Evolutionary conservation across 2,329 filamentous ascomycete species (phyloP), one percentile per base, ranked within the genome.

Genomic region (Fusarium musae): DNA sequence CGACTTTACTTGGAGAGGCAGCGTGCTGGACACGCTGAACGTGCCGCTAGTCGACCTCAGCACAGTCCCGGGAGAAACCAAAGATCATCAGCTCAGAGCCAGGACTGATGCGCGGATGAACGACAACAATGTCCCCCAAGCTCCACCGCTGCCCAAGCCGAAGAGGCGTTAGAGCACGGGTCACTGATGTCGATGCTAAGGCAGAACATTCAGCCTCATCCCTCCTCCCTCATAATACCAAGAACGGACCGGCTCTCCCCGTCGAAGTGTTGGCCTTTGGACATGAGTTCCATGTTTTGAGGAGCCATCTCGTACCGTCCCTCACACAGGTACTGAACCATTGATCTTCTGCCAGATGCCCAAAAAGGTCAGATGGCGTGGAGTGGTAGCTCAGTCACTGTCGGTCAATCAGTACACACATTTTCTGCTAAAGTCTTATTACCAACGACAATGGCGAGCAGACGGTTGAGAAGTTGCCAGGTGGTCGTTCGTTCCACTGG

Each of bases 21-120:
- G 8, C 39, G 3, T 3, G 3, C 21, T n/a, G 21, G 21, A 42
- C 13, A 0, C 0, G 21, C 1, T 42, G 39, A 42, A n/a, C 21
- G 1, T 1, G 21, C 13, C 40, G 40, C 40, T 10, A 6, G 40
- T 42, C 5, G 3, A 42, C 9, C 40, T 42, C 21, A 1, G 6
- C 5, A 9, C 6, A 15, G 21, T 16, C 13, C 40, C 40, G 21
- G 6, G 3, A n/a, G 21, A n/a, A n/a, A 42, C 9, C 2, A 5
- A 3, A 16, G 13, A 15, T 1, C 1, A 42, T n/a, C 40, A 42
- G 40, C 40, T n/a, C 21, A n/a, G 0, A 10, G 40, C 9, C 40
- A 42, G 40, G 40, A 42, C 40, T 42, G 13, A n/a, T 1, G 21
- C 21, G 40, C 40, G 1, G 13, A n/a, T 42, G 40, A 42, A n/a